Evolutionary conservation across 2,329 filamentous ascomycete genomes (phyloP), one percentile per base, ranked within the genome.

Genomic region (Colletotrichum horii): DNA sequence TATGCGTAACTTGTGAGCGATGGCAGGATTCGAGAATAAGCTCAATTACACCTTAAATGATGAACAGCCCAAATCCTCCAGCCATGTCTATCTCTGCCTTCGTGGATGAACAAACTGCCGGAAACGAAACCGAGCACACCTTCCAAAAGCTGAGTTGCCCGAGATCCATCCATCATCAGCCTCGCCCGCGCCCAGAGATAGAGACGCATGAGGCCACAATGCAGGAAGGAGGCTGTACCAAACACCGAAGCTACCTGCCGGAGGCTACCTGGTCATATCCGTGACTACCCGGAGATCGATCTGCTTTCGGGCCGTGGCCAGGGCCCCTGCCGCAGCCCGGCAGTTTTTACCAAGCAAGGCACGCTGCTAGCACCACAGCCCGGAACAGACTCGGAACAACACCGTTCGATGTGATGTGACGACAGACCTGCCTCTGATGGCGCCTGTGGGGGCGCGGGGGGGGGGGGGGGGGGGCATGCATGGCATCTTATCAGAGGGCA

Each of bases 241-340:
- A 32, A 32, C 26, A 52, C 43, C 43, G n/a, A 22, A 52, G 6
- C 19, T 52, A 52, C 43, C 19, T 52, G 14, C 43, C 43, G n/a
- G 22, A 52, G 43, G 3, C 6, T 22, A 22, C n/a, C n/a, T 52
- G 11, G 19, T 8, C 28, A 34, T 22, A 22, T 32, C 58, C 30
- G 28, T 24, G 28, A 36, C n/a, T 36, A 32, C n/a, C 24, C 58
- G 58, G 66, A 65, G 32, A 56, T 70, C 43, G 60, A 70, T 70
- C 58, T 74, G 24, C 34, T 65, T 70, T 48, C 66, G 58, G 66
- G 71, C 71, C 66, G 66, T 26, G 55, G 22, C 71, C 34, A 48
- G 58, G 38, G 48, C 52, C 32, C 65, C 28, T 26, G n/a, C 11
- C 24, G 38, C 28, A 28, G 30, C 34, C 22, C 55, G 55, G 70